These are phyloP conservation scores for Phytophthora pseudosyringae DNA, from an alignment of 352 stramenopile genomes.

Conservation along the genomic window DNA sequence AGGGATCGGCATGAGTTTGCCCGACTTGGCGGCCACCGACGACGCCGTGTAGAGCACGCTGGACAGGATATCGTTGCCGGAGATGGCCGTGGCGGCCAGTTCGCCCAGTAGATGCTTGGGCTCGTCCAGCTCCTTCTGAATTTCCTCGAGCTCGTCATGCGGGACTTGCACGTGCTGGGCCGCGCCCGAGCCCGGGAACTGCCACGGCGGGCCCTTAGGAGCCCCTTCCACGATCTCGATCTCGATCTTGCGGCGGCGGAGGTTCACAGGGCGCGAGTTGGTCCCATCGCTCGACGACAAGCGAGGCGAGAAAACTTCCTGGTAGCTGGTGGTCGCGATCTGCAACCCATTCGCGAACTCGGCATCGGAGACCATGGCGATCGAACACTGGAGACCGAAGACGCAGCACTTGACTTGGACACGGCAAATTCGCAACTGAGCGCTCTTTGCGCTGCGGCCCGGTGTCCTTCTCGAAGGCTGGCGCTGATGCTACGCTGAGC, in stretches of 20 bases:
- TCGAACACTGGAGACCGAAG: background rate
- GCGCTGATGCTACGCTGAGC: too few species aligned
- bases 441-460: background rate
- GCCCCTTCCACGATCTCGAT: conserved; percentile 45
- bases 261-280: conserved; percentile 26
- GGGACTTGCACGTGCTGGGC: conserved; percentile 42
- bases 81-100: conserved; percentile 86
- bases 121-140: conserved; percentile 35
- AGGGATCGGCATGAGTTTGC: conserved; percentile 82
- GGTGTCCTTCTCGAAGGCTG: too few species aligned
- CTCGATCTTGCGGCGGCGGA: conserved; percentile 51
- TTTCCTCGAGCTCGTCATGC: conserved; percentile 35
- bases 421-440: conserved; percentile 18
- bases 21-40: conserved; percentile 53
- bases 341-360: conserved; percentile 12
- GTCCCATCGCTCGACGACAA: conserved; percentile 15
- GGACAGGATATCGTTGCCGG: conserved; percentile 89
- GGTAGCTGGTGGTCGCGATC: conserved; percentile 21
- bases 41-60: conserved; percentile 75
- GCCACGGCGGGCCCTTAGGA: conserved; percentile 39
- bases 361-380: conserved; percentile 11
- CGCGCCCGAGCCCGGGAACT: conserved; percentile 40
- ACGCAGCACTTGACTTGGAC: conserved; percentile 4
- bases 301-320: conserved; percentile 14
- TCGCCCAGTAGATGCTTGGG: conserved; percentile 53